phyloP scores from a whole-genome alignment of 1,139 yeast species.

The Chernovozyma aurita region DNA sequence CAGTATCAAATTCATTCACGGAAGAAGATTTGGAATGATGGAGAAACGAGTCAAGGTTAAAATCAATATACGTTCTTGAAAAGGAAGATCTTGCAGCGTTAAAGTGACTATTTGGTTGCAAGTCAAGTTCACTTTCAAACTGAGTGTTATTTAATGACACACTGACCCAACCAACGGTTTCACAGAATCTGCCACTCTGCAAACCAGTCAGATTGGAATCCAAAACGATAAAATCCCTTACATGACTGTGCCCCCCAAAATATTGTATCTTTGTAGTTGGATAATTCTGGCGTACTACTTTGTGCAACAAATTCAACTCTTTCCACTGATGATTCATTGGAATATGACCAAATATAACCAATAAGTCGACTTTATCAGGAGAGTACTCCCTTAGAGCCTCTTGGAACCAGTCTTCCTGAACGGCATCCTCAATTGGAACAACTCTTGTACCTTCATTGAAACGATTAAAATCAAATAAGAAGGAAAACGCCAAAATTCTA shows the following conservation, averaged over 20 bases:
- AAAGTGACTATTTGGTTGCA: not conserved
- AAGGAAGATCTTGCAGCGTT: slow-evolving; percentile 21
- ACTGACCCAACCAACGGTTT: slow-evolving; percentile 85
- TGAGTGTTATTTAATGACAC: slow-evolving; percentile 27
- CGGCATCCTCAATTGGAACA: slow-evolving; percentile 52
- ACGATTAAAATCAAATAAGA: slow-evolving; percentile 71
- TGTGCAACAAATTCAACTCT: slow-evolving; percentile 54
- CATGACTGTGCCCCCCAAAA: slow-evolving; percentile 94
- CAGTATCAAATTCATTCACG: slow-evolving; percentile 37
- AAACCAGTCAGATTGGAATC: slow-evolving; percentile 70
- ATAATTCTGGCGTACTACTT: slow-evolving; percentile 48
- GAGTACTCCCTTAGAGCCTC: slow-evolving; percentile 42
- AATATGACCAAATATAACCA: slow-evolving; percentile 75
- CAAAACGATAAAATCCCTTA: slow-evolving; percentile 71
- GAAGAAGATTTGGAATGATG: slow-evolving; percentile 47
- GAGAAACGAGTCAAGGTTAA: slow-evolving; percentile 64
- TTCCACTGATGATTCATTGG: slow-evolving; percentile 60
- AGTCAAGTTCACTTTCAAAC: slow-evolving; percentile 5
- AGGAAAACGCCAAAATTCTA: slow-evolving; percentile 68
- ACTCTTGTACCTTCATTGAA: slow-evolving; percentile 61
- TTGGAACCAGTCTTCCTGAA: slow-evolving; percentile 62
- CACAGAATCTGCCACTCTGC: slow-evolving; percentile 90
- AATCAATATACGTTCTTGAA: slow-evolving; percentile 73
- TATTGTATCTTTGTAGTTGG: slow-evolving; percentile 71
- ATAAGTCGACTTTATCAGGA: slow-evolving; percentile 51